Evolutionary conservation across 2,329 filamentous ascomycete genomes (phyloP).

Genomic region (Beauveria caledonica): DNA sequence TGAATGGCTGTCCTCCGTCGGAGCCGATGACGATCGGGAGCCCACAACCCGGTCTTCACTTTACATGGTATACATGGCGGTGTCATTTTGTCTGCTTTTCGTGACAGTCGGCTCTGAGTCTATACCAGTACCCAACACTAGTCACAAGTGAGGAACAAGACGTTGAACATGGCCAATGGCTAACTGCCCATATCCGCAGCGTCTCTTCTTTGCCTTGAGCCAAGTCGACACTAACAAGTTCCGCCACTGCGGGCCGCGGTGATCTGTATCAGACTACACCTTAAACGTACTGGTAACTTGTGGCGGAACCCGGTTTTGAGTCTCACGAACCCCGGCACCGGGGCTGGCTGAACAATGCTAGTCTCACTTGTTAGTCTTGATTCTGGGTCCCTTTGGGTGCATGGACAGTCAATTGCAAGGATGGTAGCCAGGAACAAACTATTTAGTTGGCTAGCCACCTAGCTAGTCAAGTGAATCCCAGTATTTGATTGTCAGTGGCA

Average conservation of each 20-base stretch:
- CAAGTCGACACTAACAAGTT: not conserved
- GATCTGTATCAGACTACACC: not conserved
- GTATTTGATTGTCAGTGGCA: too few species aligned
- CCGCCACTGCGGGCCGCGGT: not conserved
- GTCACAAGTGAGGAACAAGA: not conserved
- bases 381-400: too few species aligned
- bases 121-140: not conserved
- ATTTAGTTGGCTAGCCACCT: too few species aligned
- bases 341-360: not conserved
- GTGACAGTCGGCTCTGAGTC: not conserved
- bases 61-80: not conserved
- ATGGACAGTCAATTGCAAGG: too few species aligned
- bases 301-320: not conserved
- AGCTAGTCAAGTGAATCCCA: too few species aligned
- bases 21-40: not conserved
- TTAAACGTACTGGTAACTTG: not conserved
- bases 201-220: not conserved
- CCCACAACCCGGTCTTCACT: not conserved
- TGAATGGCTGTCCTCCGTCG: not conserved
- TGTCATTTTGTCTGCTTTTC: not conserved
- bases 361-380: too few species aligned
- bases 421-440: too few species aligned
- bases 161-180: not conserved
- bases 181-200: not conserved
- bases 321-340: not conserved